phyloP scores from a whole-genome alignment of 176 grass and related monocot species.

The Urochloa ruziziensis region DNA sequence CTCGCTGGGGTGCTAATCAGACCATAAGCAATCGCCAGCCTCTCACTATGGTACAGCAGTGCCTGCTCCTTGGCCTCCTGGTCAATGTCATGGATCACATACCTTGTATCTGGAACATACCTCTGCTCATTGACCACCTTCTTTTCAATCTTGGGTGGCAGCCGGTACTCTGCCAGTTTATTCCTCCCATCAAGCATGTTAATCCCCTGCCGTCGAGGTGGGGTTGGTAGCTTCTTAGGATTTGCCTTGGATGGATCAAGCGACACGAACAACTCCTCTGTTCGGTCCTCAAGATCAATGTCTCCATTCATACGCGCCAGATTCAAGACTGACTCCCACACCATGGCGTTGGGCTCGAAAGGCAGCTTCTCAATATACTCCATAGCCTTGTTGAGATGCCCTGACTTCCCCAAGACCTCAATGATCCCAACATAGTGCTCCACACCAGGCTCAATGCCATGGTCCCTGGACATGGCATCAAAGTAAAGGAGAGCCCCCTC shows the following conservation, averaged over 20 bases:
- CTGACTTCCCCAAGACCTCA: conserved; percentile 76
- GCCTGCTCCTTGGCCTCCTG: conserved; percentile 93
- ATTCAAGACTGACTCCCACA: conserved; percentile 70
- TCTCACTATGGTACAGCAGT: conserved; percentile 83
- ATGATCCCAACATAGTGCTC: conserved; percentile 76
- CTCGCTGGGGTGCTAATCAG: conserved; percentile 86
- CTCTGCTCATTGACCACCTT: conserved; percentile 75
- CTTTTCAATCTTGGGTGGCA: conserved; percentile 82
- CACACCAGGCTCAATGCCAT: conserved; percentile 54
- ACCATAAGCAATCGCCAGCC: conserved; percentile 83
- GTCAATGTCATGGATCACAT: conserved; percentile 87
- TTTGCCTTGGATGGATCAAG: conserved; percentile 58
- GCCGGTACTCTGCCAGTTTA: conserved; percentile 67
- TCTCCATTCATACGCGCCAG: conserved; percentile 70
- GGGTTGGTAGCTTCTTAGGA: conserved; percentile 54
- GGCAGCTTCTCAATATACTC: conserved; percentile 86
- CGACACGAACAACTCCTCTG: conserved; percentile 57
- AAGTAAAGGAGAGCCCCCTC: conserved; percentile 85
- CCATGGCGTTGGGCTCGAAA: conserved; percentile 52
- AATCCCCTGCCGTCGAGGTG: conserved; percentile 66
- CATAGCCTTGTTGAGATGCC: conserved; percentile 72
- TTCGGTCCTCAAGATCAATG: conserved; percentile 77
- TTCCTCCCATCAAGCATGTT: conserved; percentile 92
- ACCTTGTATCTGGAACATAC: conserved; percentile 87
- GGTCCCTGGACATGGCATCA: conserved; percentile 65